A percentile compares a stretch with the other conserved stretches of the same genome.
Evolutionary conservation across 1,284 basidiomycete genomes (phyloP).

Genomic region (Heliocybe sulcata): DNA sequence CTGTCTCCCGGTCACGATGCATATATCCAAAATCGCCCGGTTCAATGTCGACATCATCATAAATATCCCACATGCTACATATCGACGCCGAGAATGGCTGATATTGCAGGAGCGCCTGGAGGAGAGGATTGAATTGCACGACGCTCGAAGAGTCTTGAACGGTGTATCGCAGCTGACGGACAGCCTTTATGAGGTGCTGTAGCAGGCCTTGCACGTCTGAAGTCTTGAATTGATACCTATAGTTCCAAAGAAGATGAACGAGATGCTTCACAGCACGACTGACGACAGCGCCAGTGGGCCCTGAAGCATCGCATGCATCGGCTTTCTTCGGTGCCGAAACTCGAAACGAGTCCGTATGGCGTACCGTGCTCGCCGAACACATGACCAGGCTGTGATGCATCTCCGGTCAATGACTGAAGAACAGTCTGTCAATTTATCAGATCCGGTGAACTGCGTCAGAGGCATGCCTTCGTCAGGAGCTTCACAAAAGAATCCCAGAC

Average conservation of each 20-base stretch:
- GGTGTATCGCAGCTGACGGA: neutral
- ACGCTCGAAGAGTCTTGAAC: neutral
- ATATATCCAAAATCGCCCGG: neutral
- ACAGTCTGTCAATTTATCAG: neutral
- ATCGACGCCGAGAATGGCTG: neutral
- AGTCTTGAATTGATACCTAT: neutral
- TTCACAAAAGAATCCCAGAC: neutral
- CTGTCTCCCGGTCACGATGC: neutral
- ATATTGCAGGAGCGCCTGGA: neutral
- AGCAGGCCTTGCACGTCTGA: neutral
- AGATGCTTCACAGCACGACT: neutral
- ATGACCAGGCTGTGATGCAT: neutral
- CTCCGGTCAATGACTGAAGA: neutral
- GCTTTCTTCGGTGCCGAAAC: neutral
- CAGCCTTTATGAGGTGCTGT: neutral
- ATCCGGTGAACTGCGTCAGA: neutral
- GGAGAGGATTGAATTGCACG: neutral
- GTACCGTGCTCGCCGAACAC: neutral
- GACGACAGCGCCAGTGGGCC: neutral
- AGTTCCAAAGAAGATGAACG: neutral
- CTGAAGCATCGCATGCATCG: neutral
- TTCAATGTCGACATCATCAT: neutral
- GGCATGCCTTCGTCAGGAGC: neutral
- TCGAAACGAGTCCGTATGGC: neutral
- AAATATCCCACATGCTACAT: neutral